Evolutionary conservation across 1,284 basidiomycete genomes (phyloP).

Genomic region (Vanrija sp.): DNA sequence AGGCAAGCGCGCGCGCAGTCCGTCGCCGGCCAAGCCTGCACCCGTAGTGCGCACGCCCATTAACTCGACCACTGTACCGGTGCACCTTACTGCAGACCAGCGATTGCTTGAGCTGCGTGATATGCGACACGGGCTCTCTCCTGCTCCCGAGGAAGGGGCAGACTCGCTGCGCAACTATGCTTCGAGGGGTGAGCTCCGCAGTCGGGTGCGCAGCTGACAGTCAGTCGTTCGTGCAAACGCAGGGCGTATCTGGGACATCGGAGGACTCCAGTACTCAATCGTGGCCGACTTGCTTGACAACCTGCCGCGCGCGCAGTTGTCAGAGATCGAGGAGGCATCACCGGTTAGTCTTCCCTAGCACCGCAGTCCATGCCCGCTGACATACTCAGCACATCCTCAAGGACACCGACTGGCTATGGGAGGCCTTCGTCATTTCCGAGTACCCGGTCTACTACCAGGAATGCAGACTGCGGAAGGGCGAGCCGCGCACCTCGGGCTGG

Average conservation of each 20-base stretch:
- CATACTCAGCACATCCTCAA: constrained; percentile 33
- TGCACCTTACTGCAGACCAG: constrained; percentile 1
- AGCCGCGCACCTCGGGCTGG: constrained; percentile 36
- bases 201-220: not conserved
- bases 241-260: constrained; percentile 36
- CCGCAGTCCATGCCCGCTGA: not conserved
- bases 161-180: not conserved
- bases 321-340: constrained; percentile 31
- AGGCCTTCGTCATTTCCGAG: constrained; percentile 33
- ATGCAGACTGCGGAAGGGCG: constrained; percentile 25
- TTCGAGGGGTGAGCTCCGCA: constrained; percentile 3
- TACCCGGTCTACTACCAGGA: constrained; percentile 33
- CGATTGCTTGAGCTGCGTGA: constrained; percentile 3
- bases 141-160: not conserved
- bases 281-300: constrained; percentile 33
- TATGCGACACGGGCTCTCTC: not conserved
- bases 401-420: constrained; percentile 47
- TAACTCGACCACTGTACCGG: not conserved
- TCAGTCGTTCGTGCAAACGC: constrained; percentile 32
- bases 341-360: constrained; percentile 16
- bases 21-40: too few species aligned
- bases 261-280: constrained; percentile 32
- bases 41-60: not conserved
- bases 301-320: constrained; percentile 33
- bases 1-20: too few species aligned